Percentiles rank a stretch among this genome's conserved stretches.
phyloP scores from a whole-genome alignment of 2,329 filamentous ascomycete genomes.

The Sclerotinia sclerotiorum region DNA sequence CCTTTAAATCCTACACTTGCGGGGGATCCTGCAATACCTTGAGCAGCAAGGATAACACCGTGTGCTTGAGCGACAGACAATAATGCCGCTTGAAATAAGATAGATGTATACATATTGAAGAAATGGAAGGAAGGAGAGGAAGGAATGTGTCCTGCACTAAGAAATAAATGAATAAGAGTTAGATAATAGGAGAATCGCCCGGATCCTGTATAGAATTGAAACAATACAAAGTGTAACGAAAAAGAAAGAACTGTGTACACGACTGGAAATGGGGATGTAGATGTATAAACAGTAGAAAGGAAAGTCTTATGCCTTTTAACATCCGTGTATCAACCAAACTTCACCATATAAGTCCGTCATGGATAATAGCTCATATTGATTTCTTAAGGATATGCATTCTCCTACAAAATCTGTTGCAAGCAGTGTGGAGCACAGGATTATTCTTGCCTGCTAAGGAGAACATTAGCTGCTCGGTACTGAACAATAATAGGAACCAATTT shows the following conservation, averaged over 20 bases:
- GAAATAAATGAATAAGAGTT: slow-evolving; percentile 22
- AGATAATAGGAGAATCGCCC: slow-evolving; percentile 19
- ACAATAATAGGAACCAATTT: not conserved
- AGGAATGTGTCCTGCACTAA: slow-evolving; percentile 23
- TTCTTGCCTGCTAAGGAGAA: not conserved
- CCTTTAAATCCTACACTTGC: slow-evolving; percentile 20
- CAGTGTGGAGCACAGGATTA: slow-evolving; percentile 1
- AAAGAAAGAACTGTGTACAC: not conserved
- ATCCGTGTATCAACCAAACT: not conserved
- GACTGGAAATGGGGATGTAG: slow-evolving; percentile 7
- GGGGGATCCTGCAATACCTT: slow-evolving; percentile 15
- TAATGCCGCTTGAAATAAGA: slow-evolving; percentile 16
- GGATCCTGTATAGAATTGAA: slow-evolving; percentile 21
- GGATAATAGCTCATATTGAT: not conserved
- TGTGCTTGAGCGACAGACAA: slow-evolving; percentile 16
- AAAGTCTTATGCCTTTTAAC: not conserved
- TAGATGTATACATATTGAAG: slow-evolving; percentile 20
- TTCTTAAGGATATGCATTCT: not conserved
- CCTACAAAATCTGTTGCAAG: slow-evolving; percentile 18
- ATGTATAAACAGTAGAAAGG: slow-evolving; percentile 13
- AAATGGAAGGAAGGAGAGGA: slow-evolving; percentile 1
- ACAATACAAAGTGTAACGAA: not conserved
- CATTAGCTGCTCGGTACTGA: not conserved
- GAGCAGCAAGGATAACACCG: slow-evolving; percentile 21
- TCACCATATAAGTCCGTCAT: not conserved